Percentiles rank a stretch among this genome's conserved stretches.
phyloP scores from a whole-genome alignment of 306 rosid species.

The Phaseolus lunatus region DNA sequence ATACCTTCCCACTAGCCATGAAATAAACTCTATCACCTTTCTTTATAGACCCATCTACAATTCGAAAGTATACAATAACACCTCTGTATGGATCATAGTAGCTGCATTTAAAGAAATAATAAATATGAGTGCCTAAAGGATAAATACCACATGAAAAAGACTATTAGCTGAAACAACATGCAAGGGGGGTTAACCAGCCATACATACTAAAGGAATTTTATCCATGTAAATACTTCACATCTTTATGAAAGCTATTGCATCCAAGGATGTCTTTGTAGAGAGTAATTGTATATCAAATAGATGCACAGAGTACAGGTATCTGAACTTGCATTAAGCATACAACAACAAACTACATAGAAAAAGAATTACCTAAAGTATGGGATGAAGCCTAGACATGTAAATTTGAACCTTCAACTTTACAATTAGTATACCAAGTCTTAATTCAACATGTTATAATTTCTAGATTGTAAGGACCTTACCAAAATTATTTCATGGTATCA shows the following conservation, averaged over 20 bases:
- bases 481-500: constrained; percentile 30
- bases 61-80: constrained; percentile 88
- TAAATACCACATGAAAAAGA: constrained; percentile 34
- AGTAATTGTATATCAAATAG: constrained; percentile 4
- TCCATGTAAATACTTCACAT: neutral
- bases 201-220: constrained; percentile 29
- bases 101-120: constrained; percentile 62
- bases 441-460: constrained; percentile 22
- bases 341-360: constrained; percentile 19
- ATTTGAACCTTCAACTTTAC: constrained; percentile 35
- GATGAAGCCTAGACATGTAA: constrained; percentile 18
- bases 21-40: constrained; percentile 90
- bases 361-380: constrained; percentile 18
- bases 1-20: constrained; percentile 93
- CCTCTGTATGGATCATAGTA: constrained; percentile 96
- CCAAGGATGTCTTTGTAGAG: neutral
- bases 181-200: constrained; percentile 1
- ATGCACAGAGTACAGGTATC: constrained; percentile 21
- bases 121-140: constrained; percentile 36
- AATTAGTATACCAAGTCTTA: constrained; percentile 22
- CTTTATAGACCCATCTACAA: constrained; percentile 87
- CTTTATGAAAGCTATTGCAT: constrained; percentile 8
- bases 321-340: constrained; percentile 27
- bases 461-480: constrained; percentile 23
- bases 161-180: constrained; percentile 28